These are phyloP conservation scores for Cryptococcus amylolentus DNA, from an alignment of 1,284 basidiomycete species.

Conservation along the genomic window DNA sequence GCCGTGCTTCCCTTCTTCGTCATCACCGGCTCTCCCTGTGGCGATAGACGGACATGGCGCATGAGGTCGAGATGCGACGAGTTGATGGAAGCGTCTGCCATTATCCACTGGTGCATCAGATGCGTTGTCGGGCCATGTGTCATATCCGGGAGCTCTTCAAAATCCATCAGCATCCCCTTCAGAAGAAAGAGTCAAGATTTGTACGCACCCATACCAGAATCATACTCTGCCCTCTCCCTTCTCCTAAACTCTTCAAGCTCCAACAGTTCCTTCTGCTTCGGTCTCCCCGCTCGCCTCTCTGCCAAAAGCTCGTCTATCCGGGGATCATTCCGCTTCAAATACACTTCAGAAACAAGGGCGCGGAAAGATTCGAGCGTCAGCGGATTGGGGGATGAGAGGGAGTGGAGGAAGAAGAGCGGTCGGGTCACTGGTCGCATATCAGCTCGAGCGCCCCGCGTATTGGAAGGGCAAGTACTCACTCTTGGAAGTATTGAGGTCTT, in stretches of 20 bases:
- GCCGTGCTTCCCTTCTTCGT: constrained; percentile 25
- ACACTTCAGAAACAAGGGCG: constrained; percentile 63
- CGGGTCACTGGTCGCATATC: constrained; percentile 57
- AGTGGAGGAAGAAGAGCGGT: constrained; percentile 73
- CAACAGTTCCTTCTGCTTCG: constrained; percentile 67
- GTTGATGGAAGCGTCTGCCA: constrained; percentile 55
- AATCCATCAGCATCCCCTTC: too few species aligned
- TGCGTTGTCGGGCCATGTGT: constrained; percentile 68
- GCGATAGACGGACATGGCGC: constrained; percentile 35
- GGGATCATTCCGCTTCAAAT: constrained; percentile 68
- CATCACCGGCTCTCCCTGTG: constrained; percentile 23
- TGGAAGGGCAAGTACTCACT: constrained; percentile 22
- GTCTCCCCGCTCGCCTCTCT: constrained; percentile 67
- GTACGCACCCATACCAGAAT: constrained; percentile 73
- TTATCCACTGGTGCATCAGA: constrained; percentile 73
- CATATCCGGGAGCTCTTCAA: constrained; percentile 74
- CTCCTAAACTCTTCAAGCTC: constrained; percentile 70
- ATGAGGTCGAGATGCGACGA: constrained; percentile 66
- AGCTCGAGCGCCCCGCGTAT: not conserved
- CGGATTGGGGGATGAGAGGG: constrained; percentile 58
- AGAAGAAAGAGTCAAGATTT: not conserved
- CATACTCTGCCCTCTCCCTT: constrained; percentile 68
- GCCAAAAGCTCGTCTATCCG: constrained; percentile 63
- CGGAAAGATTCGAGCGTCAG: constrained; percentile 68
- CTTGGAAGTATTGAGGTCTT: constrained; percentile 46